These are phyloP conservation scores for Naganishia kalamii DNA, from an alignment of 768 basidiomycete species.

Conservation along the genomic window DNA sequence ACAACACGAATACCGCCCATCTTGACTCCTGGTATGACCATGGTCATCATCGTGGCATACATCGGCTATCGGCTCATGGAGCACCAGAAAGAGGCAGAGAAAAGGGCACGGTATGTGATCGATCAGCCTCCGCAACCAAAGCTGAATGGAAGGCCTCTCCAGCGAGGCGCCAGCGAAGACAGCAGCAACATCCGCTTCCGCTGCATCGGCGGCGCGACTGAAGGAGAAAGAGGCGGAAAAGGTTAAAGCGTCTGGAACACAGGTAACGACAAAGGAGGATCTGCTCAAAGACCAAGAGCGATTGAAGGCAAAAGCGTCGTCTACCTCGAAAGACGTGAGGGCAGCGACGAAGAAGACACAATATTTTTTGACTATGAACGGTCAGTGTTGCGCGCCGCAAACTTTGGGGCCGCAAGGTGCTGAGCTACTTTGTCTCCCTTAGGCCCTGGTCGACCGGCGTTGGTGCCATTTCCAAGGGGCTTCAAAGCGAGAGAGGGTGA, in stretches of 20 bases:
- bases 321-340: slow-evolving; percentile 20
- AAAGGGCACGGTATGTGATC: neutral
- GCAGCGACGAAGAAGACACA: slow-evolving; percentile 33
- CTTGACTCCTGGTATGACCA: slow-evolving; percentile 38
- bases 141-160: neutral
- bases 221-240: slow-evolving; percentile 17
- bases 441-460: slow-evolving; percentile 43
- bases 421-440: neutral
- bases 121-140: neutral
- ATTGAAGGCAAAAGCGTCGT: slow-evolving; percentile 15
- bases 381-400: neutral
- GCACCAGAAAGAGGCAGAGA: slow-evolving; percentile 35
- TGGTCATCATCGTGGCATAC: slow-evolving; percentile 41
- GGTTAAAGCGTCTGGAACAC: neutral
- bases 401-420: neutral
- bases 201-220: slow-evolving; percentile 21
- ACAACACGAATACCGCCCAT: slow-evolving; percentile 25
- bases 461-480: slow-evolving; percentile 45
- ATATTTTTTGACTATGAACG: slow-evolving; percentile 46
- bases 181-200: slow-evolving; percentile 23
- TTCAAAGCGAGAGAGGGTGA: slow-evolving; percentile 38
- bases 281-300: slow-evolving; percentile 18
- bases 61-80: slow-evolving; percentile 39
- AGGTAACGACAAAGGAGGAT: slow-evolving; percentile 19
- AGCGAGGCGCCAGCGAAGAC: slow-evolving; percentile 29